Percentiles rank a stretch among this genome's conserved stretches.
Evolutionary conservation across 495 filamentous ascomycete genomes (phyloP).

Genomic region (Hypoxylon lienhwacheense): DNA sequence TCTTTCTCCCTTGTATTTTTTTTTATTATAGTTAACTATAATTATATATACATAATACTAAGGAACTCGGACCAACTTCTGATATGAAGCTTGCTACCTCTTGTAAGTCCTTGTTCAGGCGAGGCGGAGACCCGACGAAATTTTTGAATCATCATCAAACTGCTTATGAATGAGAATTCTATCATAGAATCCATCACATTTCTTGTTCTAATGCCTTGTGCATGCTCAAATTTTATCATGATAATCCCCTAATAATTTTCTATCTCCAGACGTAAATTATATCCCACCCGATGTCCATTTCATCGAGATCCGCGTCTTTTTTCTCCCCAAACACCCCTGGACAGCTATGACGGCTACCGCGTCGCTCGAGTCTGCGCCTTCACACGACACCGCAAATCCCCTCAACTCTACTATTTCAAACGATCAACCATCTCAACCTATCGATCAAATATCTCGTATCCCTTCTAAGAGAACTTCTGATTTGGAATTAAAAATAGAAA

Average conservation of each 20-base stretch:
- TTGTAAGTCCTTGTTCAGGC: slow-evolving; percentile 32
- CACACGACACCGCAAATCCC: slow-evolving; percentile 43
- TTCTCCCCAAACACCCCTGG: slow-evolving; percentile 42
- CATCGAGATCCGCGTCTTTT: slow-evolving; percentile 64
- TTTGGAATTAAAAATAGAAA: slow-evolving; percentile 11
- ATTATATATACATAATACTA: too few relatives aligned
- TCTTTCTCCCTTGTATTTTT: not conserved
- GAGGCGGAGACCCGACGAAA: slow-evolving; percentile 41
- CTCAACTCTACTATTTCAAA: slow-evolving; percentile 19
- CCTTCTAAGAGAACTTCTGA: not conserved
- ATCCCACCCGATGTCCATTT: slow-evolving; percentile 61
- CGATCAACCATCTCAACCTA: slow-evolving; percentile 9
- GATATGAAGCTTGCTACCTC: too few relatives aligned
- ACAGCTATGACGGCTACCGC: slow-evolving; percentile 56
- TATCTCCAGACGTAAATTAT: slow-evolving; percentile 67
- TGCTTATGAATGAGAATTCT: slow-evolving; percentile 46
- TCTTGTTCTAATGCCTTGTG: slow-evolving; percentile 48
- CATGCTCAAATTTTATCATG: slow-evolving; percentile 65
- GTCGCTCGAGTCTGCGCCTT: slow-evolving; percentile 50
- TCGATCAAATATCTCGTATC: not conserved
- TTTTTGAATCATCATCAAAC: slow-evolving; percentile 50
- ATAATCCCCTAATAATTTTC: slow-evolving; percentile 48
- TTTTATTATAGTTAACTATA: too few relatives aligned
- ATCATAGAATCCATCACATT: slow-evolving; percentile 45
- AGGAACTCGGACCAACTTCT: slow-evolving; percentile 25